Evolutionary conservation across 345 rosid genomes (phyloP).

Genomic region (Rhodamnia argentea): DNA sequence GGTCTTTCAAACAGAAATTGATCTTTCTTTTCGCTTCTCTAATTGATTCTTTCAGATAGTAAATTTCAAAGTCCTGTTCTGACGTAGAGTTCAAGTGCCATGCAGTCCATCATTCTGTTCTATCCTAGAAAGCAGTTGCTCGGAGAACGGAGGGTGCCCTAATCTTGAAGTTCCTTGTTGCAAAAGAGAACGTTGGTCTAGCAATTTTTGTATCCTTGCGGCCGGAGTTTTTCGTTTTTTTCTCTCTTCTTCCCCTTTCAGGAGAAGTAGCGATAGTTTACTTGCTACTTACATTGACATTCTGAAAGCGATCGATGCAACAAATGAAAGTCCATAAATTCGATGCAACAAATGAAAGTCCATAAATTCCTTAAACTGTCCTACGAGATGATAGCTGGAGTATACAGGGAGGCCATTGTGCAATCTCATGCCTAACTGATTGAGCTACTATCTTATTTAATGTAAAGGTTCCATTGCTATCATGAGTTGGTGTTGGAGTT

Average conservation of each 20-base stretch:
- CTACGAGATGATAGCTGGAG: background rate
- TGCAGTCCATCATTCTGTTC: background rate
- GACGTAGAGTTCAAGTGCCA: background rate
- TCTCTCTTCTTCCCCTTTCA: background rate
- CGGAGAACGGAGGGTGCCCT: background rate
- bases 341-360: background rate
- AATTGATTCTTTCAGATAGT: background rate
- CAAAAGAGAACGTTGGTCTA: background rate
- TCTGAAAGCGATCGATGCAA: background rate
- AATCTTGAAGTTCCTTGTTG: background rate
- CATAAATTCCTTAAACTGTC: background rate
- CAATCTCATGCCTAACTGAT: background rate
- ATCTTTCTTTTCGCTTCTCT: background rate
- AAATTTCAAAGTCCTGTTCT: background rate
- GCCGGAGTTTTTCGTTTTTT: background rate
- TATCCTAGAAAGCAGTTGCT: background rate
- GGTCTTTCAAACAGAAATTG: slow-evolving; percentile 28
- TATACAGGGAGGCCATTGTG: background rate
- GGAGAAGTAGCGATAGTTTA: background rate
- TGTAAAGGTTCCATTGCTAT: background rate
- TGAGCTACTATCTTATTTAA: background rate
- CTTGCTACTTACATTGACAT: background rate
- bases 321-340: background rate
- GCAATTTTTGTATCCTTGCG: background rate
- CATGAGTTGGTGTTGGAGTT: background rate